Conservation (phyloP, 305 asterid genomes). For the Fraxinus paxiana region DNA sequence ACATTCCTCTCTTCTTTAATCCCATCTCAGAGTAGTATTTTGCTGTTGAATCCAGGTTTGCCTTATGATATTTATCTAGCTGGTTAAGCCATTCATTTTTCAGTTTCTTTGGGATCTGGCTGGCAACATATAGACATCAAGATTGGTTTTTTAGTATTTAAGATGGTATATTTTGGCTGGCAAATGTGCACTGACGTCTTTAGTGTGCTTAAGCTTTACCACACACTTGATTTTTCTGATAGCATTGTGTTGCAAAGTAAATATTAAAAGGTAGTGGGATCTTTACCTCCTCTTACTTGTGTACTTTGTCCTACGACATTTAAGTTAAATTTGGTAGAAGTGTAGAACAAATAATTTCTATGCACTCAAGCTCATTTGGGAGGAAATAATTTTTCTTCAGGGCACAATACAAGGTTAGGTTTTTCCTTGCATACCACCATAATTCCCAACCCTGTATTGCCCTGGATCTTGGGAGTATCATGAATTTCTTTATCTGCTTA, state of each 20-base stretch:
- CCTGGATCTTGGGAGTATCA: slow-evolving; percentile 11
- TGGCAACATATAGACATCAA: neutral
- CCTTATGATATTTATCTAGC: slow-evolving; percentile 16
- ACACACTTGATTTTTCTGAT: neutral
- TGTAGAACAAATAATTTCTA: neutral
- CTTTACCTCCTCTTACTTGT: neutral
- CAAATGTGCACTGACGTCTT: neutral
- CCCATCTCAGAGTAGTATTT: slow-evolving; percentile 41
- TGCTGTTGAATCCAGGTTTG: slow-evolving; percentile 64
- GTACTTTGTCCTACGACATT: neutral
- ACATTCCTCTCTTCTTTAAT: slow-evolving; percentile 53
- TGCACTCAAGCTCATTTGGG: neutral
- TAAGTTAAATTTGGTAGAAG: neutral
- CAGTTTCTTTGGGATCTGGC: neutral
- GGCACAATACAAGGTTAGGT: slow-evolving; percentile 10
- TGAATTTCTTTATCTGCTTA: slow-evolving; percentile 16
- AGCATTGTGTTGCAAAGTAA: neutral
- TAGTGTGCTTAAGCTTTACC: neutral
- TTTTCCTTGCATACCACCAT: neutral
- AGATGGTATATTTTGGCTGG: neutral
- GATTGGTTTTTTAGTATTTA: neutral
- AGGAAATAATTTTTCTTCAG: neutral
- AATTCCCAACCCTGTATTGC: neutral
- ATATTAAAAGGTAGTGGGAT: neutral
- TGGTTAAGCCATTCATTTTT: neutral